Evolutionary conservation across 768 basidiomycete genomes (phyloP).

Genomic region (Lactarius vividus): DNA sequence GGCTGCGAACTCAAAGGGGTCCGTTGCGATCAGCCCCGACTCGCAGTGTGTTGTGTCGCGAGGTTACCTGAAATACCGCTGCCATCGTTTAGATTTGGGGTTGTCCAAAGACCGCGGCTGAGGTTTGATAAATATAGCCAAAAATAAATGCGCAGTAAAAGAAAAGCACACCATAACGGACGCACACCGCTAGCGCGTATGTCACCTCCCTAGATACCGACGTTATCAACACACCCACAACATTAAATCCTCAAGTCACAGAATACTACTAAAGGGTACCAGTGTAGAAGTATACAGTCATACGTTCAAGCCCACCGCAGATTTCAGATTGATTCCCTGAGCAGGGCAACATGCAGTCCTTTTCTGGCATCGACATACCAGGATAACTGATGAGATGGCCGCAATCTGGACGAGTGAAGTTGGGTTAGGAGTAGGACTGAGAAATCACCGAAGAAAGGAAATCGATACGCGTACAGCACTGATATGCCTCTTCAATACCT

Average conservation of each 20-base stretch:
- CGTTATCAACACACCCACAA: background rate
- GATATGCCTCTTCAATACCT: background rate
- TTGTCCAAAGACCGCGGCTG: no score
- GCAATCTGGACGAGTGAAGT: background rate
- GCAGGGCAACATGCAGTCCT: background rate
- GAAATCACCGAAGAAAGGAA: background rate
- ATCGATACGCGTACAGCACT: background rate
- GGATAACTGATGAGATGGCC: background rate
- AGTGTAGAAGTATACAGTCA: background rate
- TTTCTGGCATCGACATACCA: background rate
- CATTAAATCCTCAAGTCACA: background rate
- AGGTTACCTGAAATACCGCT: no score
- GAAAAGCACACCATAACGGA: no score
- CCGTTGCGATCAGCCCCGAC: no score
- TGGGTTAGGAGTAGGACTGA: background rate
- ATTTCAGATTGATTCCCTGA: background rate
- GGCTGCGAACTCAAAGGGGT: no score
- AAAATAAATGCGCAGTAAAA: no score
- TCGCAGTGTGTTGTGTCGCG: no score
- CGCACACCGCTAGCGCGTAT: no score
- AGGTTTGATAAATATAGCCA: no score
- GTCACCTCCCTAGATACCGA: no score
- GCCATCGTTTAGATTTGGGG: no score
- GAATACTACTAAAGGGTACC: background rate
- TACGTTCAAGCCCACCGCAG: background rate